phyloP scores from a whole-genome alignment of 2,329 filamentous ascomycete genomes.

The Ceratocystis smalleyi region DNA sequence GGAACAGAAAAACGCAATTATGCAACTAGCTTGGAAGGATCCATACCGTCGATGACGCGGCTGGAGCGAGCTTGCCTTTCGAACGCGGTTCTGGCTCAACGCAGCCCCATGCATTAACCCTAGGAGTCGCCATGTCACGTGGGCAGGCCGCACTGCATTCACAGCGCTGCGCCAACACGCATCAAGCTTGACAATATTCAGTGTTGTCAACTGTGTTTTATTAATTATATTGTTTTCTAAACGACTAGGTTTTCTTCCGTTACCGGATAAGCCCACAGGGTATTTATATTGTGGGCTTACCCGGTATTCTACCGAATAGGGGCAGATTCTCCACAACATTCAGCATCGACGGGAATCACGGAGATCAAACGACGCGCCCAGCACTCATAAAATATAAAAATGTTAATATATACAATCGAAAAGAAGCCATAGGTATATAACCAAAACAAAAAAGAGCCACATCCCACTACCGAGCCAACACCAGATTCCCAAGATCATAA shows the following conservation, averaged over 20 bases:
- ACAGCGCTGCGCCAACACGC: too few species aligned
- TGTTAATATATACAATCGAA: background rate
- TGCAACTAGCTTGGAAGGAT: background rate
- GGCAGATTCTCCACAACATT: too few species aligned
- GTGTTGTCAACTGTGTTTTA: too few species aligned
- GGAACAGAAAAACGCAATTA: background rate
- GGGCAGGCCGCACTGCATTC: too few species aligned
- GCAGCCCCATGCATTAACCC: background rate
- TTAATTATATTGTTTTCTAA: too few species aligned
- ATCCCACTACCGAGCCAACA: background rate
- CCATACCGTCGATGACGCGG: conserved; percentile 3
- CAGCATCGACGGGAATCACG: too few species aligned
- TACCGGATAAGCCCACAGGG: too few species aligned
- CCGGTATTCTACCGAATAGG: too few species aligned
- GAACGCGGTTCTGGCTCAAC: background rate
- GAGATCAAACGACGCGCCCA: background rate
- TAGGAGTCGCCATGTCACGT: background rate
- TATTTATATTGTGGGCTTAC: too few species aligned
- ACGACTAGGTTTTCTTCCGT: too few species aligned
- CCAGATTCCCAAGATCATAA: background rate
- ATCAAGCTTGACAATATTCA: too few species aligned
- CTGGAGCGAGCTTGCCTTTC: background rate
- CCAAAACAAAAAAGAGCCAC: background rate
- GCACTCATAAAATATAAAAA: background rate
- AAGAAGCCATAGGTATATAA: background rate